Base-by-base conservation (phyloP, 1,284 basidiomycete genomes). In the Trichosporon ovoides region DNA sequence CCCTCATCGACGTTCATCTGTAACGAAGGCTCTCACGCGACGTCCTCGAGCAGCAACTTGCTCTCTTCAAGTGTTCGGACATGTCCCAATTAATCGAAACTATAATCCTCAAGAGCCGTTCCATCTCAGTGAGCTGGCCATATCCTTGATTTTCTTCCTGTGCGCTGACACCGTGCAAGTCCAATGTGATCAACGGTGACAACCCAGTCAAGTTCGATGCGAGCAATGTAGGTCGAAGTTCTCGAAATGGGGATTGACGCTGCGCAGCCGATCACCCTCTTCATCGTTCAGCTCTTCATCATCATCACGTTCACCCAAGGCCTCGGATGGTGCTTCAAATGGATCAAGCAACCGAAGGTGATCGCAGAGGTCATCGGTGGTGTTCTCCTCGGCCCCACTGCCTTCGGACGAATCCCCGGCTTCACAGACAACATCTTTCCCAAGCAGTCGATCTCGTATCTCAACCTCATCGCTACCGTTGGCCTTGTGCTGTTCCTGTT, bases 401-500 rank as follows among this genome's bases (percentile, higher is more conserved):
- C 85, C 11, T 66, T 79, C 58, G 77, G 89, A 5, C 84, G 83
- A 46, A 89, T 91, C 56, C 88, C 87, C 1, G 85, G 86, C 33
- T 96, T 96, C 77, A 86, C 89, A 2, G 54, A 85, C 36, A 84
- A 86, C 69, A 86, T 96, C 64, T 97, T 97, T 73, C 91, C 92
- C 0, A 3, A 77, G 0, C 73, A 75, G 0, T 93, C 91, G 0
- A 67, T 84, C 3, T 81, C 91, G 0, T 94, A 85, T 73, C 86
- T 98, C 52, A 87, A 85, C 48, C 85, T 97, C 49, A 86, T 90
- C 28, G 89, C 93, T n/a, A 94, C 88, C 66, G 89, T 98, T 62
- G 94, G 95, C 19, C 83, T 96, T 14, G 89, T 91, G 70, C 84
- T 97, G 56, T 94, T 94, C 78, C 82, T 96, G 6, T 95, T 95